Conservation (phyloP, 768 basidiomycete genomes). For the Gloeophyllum trabeum region DNA sequence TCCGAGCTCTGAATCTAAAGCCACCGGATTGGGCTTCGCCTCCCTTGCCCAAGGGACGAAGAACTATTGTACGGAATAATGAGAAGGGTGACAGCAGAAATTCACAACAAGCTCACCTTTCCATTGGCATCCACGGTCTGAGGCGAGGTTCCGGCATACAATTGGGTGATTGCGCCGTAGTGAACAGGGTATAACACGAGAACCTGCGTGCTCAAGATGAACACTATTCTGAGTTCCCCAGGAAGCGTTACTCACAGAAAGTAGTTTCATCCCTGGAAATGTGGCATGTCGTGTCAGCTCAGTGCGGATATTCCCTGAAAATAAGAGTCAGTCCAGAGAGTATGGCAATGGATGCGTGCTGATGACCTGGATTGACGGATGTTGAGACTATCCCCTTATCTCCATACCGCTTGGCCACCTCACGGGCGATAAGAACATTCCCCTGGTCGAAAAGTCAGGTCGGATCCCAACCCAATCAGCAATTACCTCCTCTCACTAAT, state of each 20-base stretch:
- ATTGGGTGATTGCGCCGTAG: background rate
- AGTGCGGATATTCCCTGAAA: background rate
- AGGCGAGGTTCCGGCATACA: background rate
- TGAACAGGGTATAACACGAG: constrained; percentile 12
- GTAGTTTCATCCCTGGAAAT: too few species aligned
- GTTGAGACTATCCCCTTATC: constrained; percentile 19
- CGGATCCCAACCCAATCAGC: too few species aligned
- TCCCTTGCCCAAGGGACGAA: constrained; percentile 16
- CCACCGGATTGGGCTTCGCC: constrained; percentile 7
- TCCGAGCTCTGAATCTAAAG: constrained; percentile 9
- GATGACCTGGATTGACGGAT: constrained; percentile 19
- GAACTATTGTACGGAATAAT: constrained; percentile 6
- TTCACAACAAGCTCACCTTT: background rate
- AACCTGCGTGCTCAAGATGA: constrained; percentile 2
- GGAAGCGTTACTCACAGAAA: too few species aligned
- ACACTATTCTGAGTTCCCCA: too few species aligned
- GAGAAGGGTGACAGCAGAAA: background rate
- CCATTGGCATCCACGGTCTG: background rate
- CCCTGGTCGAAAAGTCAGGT: too few species aligned
- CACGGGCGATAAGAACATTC: constrained; percentile 16
- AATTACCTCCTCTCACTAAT: constrained; percentile 11
- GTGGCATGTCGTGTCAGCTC: background rate
- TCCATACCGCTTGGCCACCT: constrained; percentile 19
- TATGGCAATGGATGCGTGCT: background rate
- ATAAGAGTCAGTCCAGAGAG: background rate